A percentile compares a stretch with the other conserved stretches of the same genome.
Evolutionary conservation across 441 rosid genomes (phyloP).

Genomic region (Corymbia citriodora): DNA sequence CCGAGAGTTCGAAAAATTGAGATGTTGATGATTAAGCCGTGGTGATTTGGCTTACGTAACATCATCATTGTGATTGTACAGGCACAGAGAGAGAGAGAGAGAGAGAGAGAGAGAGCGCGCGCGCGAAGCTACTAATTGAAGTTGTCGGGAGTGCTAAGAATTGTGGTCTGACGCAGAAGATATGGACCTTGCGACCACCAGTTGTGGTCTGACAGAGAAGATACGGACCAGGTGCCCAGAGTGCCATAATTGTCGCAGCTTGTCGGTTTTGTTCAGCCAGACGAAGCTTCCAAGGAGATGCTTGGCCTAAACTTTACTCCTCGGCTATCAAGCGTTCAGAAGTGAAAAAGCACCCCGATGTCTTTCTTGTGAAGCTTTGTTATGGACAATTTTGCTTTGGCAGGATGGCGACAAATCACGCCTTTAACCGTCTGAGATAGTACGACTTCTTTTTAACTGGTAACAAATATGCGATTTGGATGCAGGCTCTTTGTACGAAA

Average conservation of each 20-base stretch:
- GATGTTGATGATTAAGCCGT: neutral
- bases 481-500: neutral
- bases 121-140: no score
- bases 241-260: constrained; percentile 70
- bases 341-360: constrained; percentile 43
- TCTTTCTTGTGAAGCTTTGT: constrained; percentile 28
- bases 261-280: constrained; percentile 54
- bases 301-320: constrained; percentile 71
- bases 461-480: neutral
- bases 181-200: constrained; percentile 43
- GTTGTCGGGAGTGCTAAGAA: neutral
- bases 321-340: constrained; percentile 13
- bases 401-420: neutral
- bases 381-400: neutral
- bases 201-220: constrained; percentile 59
- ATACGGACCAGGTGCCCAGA: constrained; percentile 62
- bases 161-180: constrained; percentile 59
- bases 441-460: neutral
- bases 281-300: constrained; percentile 60
- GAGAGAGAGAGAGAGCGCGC: no score
- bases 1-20: accelerated
- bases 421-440: neutral
- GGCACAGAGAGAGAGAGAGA: no score
- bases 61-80: neutral
- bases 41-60: no score